Evolutionary conservation across 495 filamentous ascomycete species (phyloP).

Genomic region (Hypomontagnella submonticulosa): DNA sequence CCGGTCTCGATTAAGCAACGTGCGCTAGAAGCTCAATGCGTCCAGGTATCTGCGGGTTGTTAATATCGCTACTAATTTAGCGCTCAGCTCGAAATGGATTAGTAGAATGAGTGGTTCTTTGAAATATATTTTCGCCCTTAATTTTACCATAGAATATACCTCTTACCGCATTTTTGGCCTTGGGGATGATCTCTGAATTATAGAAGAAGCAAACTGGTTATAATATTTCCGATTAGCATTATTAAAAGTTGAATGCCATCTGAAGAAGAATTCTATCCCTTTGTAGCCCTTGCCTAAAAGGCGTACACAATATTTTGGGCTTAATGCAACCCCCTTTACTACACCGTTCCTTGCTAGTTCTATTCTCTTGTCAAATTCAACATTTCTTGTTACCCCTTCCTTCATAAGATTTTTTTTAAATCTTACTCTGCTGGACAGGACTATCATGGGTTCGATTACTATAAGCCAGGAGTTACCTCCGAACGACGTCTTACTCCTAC

Average conservation of each 20-base stretch:
- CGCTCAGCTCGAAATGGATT: constrained; percentile 23
- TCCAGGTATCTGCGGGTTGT: constrained; percentile 21
- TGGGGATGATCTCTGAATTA: not conserved
- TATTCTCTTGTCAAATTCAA: constrained; percentile 10
- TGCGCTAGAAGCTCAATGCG: constrained; percentile 22
- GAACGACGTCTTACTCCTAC: constrained; percentile 62
- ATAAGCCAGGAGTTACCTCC: constrained; percentile 61
- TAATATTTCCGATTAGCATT: not conserved
- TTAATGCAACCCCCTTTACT: constrained; percentile 34
- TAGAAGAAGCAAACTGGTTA: not conserved
- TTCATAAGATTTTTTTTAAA: constrained; percentile 5
- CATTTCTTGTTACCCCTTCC: not conserved
- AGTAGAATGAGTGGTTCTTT: not conserved
- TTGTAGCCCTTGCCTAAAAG: not conserved
- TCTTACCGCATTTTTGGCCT: too few relatives aligned
- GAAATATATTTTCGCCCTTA: not conserved
- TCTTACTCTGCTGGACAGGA: constrained; percentile 24
- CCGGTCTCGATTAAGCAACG: constrained; percentile 21
- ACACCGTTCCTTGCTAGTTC: constrained; percentile 14
- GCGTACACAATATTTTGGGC: constrained; percentile 6
- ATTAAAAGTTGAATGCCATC: too few relatives aligned
- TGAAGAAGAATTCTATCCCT: not conserved
- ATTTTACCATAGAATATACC: not conserved
- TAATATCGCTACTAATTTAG: constrained; percentile 31
- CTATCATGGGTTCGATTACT: constrained; percentile 44